phyloP scores from a whole-genome alignment of 2,329 filamentous ascomycete species.

The Colletotrichum horii region DNA sequence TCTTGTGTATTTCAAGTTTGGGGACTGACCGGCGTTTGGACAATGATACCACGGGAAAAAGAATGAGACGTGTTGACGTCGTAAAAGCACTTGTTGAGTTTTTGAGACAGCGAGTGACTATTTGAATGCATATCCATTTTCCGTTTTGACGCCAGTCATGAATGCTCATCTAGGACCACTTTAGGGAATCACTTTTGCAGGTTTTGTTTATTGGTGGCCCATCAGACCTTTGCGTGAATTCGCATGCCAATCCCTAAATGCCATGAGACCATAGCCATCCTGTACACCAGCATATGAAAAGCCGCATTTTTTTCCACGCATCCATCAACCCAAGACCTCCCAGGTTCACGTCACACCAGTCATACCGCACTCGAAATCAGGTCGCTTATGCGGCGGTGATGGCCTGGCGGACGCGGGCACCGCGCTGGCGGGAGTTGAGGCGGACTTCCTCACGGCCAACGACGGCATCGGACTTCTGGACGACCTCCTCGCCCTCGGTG shows the following conservation, averaged over 20 bases:
- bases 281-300: slow-evolving; percentile 34
- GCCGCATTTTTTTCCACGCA: slow-evolving; percentile 26
- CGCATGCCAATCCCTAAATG: slow-evolving; percentile 41
- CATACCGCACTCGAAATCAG: slow-evolving; percentile 9
- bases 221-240: slow-evolving; percentile 23
- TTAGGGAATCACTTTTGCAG: slow-evolving; percentile 16
- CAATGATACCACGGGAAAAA: neutral
- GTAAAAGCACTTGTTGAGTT: neutral
- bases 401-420: slow-evolving; percentile 67
- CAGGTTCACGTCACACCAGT: slow-evolving; percentile 16
- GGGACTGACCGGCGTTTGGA: neutral
- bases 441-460: slow-evolving; percentile 68
- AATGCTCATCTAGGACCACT: neutral
- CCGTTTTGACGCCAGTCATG: slow-evolving; percentile 19
- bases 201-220: slow-evolving; percentile 23
- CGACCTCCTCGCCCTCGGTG: slow-evolving; percentile 94
- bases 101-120: neutral
- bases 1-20: neutral
- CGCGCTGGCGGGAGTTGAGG: slow-evolving; percentile 93
- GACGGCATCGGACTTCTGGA: slow-evolving; percentile 83
- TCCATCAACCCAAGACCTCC: slow-evolving; percentile 24
- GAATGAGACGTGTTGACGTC: neutral
- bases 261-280: slow-evolving; percentile 35
- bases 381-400: slow-evolving; percentile 66
- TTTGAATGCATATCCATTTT: slow-evolving; percentile 37